phyloP scores from a whole-genome alignment of 768 basidiomycete species.

The Galerina sulciceps region DNA sequence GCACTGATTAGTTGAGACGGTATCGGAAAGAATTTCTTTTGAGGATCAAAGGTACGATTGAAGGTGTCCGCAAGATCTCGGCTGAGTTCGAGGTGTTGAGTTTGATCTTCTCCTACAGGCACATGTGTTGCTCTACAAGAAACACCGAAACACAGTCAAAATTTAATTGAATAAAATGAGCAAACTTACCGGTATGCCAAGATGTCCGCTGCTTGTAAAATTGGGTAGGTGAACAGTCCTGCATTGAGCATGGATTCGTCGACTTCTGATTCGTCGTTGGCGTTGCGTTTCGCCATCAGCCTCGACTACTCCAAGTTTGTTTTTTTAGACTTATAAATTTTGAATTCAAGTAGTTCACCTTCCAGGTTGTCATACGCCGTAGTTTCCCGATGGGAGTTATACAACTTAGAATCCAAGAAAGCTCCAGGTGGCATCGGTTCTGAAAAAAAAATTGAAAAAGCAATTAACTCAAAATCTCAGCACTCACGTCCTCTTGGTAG shows the following conservation, averaged over 20 bases:
- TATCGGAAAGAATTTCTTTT: conserved; percentile 64
- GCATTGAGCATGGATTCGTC: conserved; percentile 83
- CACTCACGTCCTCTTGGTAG: conserved; percentile 85
- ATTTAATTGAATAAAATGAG: neutral
- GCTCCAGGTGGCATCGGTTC: conserved; percentile 84
- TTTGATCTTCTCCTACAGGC: conserved; percentile 96
- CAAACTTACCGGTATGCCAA: conserved; percentile 73
- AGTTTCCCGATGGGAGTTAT: conserved; percentile 83
- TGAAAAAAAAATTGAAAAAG: conserved; percentile 29
- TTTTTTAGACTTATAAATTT: neutral
- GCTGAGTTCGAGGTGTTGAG: conserved; percentile 89
- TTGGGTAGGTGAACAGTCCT: conserved; percentile 90
- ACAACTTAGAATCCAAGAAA: conserved; percentile 91
- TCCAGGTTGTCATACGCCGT: conserved; percentile 96
- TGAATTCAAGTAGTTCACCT: conserved; percentile 50
- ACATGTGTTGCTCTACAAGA: conserved; percentile 80
- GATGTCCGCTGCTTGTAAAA: conserved; percentile 93
- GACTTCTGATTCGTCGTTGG: conserved; percentile 73
- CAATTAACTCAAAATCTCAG: neutral
- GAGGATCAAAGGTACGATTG: conserved; percentile 65
- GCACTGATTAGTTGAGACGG: conserved; percentile 77
- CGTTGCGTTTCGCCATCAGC: conserved; percentile 74
- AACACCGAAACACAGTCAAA: neutral
- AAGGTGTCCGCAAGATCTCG: conserved; percentile 85
- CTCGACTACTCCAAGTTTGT: conserved; percentile 57